phyloP scores from a whole-genome alignment of 2,329 filamentous ascomycete species.

The Pestalotiopsis sp. region DNA sequence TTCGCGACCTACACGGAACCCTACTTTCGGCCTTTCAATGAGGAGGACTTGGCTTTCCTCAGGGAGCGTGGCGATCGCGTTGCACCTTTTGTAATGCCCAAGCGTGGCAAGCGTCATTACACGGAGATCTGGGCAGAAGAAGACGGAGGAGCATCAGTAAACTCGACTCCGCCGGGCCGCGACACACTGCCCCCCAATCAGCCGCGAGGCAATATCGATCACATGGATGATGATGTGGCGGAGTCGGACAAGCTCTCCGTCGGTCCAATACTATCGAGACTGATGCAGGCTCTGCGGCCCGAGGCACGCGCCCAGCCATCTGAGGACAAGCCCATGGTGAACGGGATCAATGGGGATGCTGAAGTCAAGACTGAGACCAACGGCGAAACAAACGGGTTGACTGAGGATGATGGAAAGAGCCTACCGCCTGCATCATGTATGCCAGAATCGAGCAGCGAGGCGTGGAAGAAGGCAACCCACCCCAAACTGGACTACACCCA shows the following conservation, averaged over 20 bases:
- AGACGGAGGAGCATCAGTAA: conserved; percentile 77
- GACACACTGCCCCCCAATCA: conserved; percentile 79
- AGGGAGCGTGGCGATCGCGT: conserved; percentile 86
- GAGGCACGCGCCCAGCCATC: conserved; percentile 61
- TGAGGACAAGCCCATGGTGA: conserved; percentile 60
- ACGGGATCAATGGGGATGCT: conserved; percentile 45
- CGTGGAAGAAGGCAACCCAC: conserved; percentile 78
- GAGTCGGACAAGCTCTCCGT: conserved; percentile 90
- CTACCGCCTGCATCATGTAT: conserved; percentile 77
- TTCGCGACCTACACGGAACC: conserved; percentile 93
- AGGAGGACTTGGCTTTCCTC: conserved; percentile 92
- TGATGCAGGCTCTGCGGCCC: conserved; percentile 80
- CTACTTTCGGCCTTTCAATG: conserved; percentile 84
- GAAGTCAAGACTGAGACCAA: conserved; percentile 58
- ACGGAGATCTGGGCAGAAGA: conserved; percentile 93
- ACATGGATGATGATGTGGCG: conserved; percentile 82
- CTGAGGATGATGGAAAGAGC: conserved; percentile 42
- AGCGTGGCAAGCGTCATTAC: conserved; percentile 83
- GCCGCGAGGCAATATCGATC: conserved; percentile 81
- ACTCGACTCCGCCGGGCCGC: conserved; percentile 61
- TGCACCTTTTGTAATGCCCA: conserved; percentile 83
- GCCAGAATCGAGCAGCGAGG: conserved; percentile 73
- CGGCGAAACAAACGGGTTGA: conserved; percentile 42
- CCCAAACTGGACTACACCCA: conserved; percentile 81
- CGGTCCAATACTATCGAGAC: conserved; percentile 80